phyloP scores from a whole-genome alignment of 257 asterid genomes.

The Przewalskia tangutica region DNA sequence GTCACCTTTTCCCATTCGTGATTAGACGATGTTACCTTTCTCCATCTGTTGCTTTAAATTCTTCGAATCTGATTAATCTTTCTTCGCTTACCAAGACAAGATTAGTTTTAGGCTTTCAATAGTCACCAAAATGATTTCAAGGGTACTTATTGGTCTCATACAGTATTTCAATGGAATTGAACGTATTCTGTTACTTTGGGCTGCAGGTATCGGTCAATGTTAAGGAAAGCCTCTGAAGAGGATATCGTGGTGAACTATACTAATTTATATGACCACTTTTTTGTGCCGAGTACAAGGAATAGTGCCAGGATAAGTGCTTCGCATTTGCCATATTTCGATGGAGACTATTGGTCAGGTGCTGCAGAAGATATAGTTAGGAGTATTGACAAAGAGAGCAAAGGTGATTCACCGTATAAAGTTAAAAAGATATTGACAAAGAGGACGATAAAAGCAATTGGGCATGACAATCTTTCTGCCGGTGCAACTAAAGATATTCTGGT shows the following conservation, averaged over 20 bases:
- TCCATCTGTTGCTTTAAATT: background rate
- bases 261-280: conserved; percentile 49
- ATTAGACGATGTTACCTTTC: background rate
- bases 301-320: conserved; percentile 53
- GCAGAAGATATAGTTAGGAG: conserved; percentile 33
- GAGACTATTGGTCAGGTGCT: conserved; percentile 59
- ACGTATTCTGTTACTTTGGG: background rate
- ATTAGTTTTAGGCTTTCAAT: background rate
- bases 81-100: background rate
- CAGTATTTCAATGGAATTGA: background rate
- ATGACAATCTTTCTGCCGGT: conserved; percentile 28
- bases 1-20: background rate
- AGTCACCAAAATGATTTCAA: background rate
- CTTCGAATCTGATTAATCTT: background rate
- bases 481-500: conserved; percentile 46
- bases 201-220: conserved; percentile 59
- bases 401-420: conserved; percentile 20
- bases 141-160: background rate
- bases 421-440: conserved; percentile 34
- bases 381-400: conserved; percentile 27
- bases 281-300: conserved; percentile 34
- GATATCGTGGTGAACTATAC: conserved; percentile 45
- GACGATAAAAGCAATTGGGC: conserved; percentile 47
- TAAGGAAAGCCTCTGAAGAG: conserved; percentile 45
- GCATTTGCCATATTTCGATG: conserved; percentile 67